Base-by-base conservation (phyloP, 805 yeast species). In the Ogataea naganishii region DNA sequence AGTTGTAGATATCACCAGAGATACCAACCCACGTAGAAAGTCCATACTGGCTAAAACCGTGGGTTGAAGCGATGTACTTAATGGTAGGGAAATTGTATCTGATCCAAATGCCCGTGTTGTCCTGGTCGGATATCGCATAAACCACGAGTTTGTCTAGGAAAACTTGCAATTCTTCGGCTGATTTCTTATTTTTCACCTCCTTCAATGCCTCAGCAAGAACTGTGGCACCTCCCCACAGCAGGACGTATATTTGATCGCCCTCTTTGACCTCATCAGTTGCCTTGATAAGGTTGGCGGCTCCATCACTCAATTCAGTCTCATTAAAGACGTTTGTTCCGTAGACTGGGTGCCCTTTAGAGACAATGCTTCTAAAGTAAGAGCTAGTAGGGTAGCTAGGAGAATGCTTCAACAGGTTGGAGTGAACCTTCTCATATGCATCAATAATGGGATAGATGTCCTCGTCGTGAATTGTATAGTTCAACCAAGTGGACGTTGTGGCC, bases 401-500 rank as follows among this genome's bases (percentile, higher is more conserved):
- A 33, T 53, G 58, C n/a, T 34, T 41, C 5, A 46, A 18, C 12
- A 53, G 31, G 14, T 39, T 49, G 7, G 39, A 31, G 24, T 43
- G 42, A 21, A 51, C 56, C 30, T 43, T 18, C 11, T 33, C 52
- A 30, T 51, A 53, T 4, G 51, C 56, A 20, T 51, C 56, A n/a
- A 50, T 15, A 21, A 53, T 50, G 27, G 57, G 51, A 27, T 42
- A 43, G 7, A 52, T 45, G 29, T 50, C 57, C 32, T 51, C 53
- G 18, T 42, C 52, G 28, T 51, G 53, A 13, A 39, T 34, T 0
- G 53, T 53, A 24, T 42, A 27, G 28, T 51, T 52, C 23, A 53
- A 30, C 60, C 58, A 53, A 29, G 27, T 43, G 0, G 60, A 53
- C 2, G 60, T 53, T 1, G 60, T 50, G 5, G 58, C 58, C 6